These are phyloP conservation scores for Acacia crassicarpa DNA, from an alignment of 306 rosid genomes.

Conservation along the genomic window DNA sequence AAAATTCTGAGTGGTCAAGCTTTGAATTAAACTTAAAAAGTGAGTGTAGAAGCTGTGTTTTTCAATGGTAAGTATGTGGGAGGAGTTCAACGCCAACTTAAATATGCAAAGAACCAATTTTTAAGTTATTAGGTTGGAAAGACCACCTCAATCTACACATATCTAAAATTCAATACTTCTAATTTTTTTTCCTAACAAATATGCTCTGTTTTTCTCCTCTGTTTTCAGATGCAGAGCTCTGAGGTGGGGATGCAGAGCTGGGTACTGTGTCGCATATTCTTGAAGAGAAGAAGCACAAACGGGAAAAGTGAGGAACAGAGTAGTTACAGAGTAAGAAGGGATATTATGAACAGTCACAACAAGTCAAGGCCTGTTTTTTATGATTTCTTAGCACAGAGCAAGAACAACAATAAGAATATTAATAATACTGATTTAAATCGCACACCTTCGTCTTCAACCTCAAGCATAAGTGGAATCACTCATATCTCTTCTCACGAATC, in stretches of 20 bases:
- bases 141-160: too few species aligned
- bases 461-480: constrained; percentile 76
- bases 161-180: not conserved
- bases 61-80: too few species aligned
- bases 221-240: constrained; percentile 33
- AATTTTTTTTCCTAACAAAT: not conserved
- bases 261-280: constrained; percentile 92
- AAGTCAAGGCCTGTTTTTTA: constrained; percentile 63
- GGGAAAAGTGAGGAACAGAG: constrained; percentile 42
- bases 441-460: constrained; percentile 51
- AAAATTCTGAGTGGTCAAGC: too few species aligned
- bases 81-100: too few species aligned
- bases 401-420: not conserved
- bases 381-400: constrained; percentile 69
- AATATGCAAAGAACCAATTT: too few species aligned
- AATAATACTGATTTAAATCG: constrained; percentile 37
- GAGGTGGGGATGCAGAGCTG: constrained; percentile 56
- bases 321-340: not conserved
- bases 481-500: constrained; percentile 48
- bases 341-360: not conserved
- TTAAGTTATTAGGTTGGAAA: too few species aligned
- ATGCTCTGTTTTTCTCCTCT: not conserved
- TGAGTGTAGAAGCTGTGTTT: too few species aligned
- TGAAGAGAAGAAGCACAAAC: constrained; percentile 63
- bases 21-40: too few species aligned